phyloP scores from a whole-genome alignment of 2,329 filamentous ascomycete genomes.

The Botrytis deweyae region DNA sequence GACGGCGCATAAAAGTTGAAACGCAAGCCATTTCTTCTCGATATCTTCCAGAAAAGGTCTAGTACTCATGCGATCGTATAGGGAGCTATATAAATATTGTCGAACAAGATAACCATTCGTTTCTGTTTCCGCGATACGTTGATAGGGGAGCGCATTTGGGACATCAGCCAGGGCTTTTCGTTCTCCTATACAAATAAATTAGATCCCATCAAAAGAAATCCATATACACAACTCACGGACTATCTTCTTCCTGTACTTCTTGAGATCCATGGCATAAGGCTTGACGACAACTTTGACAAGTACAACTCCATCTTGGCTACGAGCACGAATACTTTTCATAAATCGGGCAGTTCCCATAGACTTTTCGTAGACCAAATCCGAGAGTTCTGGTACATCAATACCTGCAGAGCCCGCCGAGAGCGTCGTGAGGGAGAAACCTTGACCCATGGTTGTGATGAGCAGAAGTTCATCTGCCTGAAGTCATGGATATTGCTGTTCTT shows the following conservation, averaged over 20 bases:
- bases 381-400: slow-evolving; percentile 89
- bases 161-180: slow-evolving; percentile 75
- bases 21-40: slow-evolving; percentile 98
- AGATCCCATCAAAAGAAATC: slow-evolving; percentile 18
- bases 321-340: slow-evolving; percentile 92
- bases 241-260: slow-evolving; percentile 74
- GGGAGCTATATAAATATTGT: slow-evolving; percentile 92
- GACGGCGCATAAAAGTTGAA: slow-evolving; percentile 88
- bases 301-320: slow-evolving; percentile 85
- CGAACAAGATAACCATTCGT: slow-evolving; percentile 90
- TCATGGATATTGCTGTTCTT: slow-evolving; percentile 31
- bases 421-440: slow-evolving; percentile 92
- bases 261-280: slow-evolving; percentile 79
- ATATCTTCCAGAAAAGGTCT: slow-evolving; percentile 95
- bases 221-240: slow-evolving; percentile 55
- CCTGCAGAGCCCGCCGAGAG: slow-evolving; percentile 88
- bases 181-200: slow-evolving; percentile 59
- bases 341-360: slow-evolving; percentile 89
- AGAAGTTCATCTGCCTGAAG: slow-evolving; percentile 34
- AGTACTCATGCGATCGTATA: slow-evolving; percentile 96
- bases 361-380: slow-evolving; percentile 88
- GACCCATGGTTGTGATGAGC: slow-evolving; percentile 66
- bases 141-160: slow-evolving; percentile 87
- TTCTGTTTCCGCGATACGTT: slow-evolving; percentile 86
- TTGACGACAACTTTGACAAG: slow-evolving; percentile 96